Evolutionary conservation across 2,329 filamentous ascomycete species (phyloP).

Genomic region (Raffaelea deltoideospora): DNA sequence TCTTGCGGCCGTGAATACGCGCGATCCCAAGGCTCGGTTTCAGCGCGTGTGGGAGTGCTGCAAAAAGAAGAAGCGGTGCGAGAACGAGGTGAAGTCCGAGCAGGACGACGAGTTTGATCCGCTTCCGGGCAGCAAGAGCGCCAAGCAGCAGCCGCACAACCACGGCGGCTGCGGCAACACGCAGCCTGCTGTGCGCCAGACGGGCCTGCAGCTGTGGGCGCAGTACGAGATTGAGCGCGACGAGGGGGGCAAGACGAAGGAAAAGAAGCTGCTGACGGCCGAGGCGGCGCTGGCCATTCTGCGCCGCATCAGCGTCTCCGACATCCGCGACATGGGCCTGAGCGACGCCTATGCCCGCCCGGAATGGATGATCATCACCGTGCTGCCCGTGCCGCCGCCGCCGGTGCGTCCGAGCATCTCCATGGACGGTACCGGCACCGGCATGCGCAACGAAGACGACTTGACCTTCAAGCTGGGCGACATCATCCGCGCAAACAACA

Average conservation of each 20-base stretch:
- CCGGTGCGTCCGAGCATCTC: slow-evolving; percentile 94
- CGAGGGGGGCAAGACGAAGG: slow-evolving; percentile 56
- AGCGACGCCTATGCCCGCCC: slow-evolving; percentile 91
- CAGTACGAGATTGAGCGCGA: slow-evolving; percentile 64
- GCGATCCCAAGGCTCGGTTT: slow-evolving; percentile 91
- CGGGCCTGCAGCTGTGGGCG: slow-evolving; percentile 69
- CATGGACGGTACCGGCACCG: slow-evolving; percentile 84
- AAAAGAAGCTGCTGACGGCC: slow-evolving; percentile 71
- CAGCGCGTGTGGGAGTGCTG: slow-evolving; percentile 83
- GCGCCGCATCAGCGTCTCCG: slow-evolving; percentile 65
- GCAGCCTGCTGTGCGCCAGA: slow-evolving; percentile 77
- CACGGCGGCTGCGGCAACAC: slow-evolving; percentile 91
- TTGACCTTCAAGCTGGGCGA: slow-evolving; percentile 98
- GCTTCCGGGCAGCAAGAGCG: slow-evolving; percentile 31
- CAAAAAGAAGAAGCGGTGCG: slow-evolving; percentile 75
- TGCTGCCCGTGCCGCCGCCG: slow-evolving; percentile 86
- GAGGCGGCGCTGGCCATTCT: slow-evolving; percentile 78
- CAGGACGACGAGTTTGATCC: slow-evolving; percentile 52
- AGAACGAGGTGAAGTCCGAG: slow-evolving; percentile 50
- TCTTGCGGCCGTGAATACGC: slow-evolving; percentile 61
- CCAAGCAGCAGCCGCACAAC: slow-evolving; percentile 33
- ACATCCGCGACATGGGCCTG: slow-evolving; percentile 75
- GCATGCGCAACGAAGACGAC: slow-evolving; percentile 93
- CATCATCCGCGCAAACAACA: slow-evolving; percentile 94
- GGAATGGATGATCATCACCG: slow-evolving; percentile 96